These are phyloP conservation scores for Cladosporium velox DNA, from an alignment of 2,329 filamentous ascomycete species.

Conservation along the genomic window DNA sequence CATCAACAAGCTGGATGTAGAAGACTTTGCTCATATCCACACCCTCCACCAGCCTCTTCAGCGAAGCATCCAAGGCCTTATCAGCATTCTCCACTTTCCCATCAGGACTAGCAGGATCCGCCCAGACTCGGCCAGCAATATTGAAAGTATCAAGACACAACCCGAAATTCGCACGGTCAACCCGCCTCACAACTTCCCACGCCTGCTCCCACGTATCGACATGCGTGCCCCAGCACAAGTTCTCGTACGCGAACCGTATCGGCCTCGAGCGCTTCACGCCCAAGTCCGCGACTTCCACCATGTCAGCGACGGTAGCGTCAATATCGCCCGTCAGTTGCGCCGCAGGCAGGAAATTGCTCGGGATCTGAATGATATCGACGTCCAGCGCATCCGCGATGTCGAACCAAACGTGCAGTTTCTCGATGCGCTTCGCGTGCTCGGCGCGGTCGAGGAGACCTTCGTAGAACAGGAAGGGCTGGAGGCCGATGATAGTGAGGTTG, in stretches of 20 bases:
- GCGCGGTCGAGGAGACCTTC: conserved; percentile 68
- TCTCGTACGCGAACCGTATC: conserved; percentile 73
- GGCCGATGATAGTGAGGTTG: conserved; percentile 61
- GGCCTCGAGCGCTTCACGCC: conserved; percentile 49
- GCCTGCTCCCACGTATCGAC: conserved; percentile 70
- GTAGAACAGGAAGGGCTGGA: conserved; percentile 78
- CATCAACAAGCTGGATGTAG: conserved; percentile 76
- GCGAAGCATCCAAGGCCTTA: conserved; percentile 54
- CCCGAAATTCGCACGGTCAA: conserved; percentile 72
- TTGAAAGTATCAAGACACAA: conserved; percentile 79
- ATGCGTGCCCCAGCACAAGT: conserved; percentile 70
- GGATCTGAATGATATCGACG: conserved; percentile 74
- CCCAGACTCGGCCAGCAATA: conserved; percentile 70
- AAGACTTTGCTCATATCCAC: conserved; percentile 69
- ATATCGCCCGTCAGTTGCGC: conserved; percentile 55
- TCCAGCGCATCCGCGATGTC: conserved; percentile 61
- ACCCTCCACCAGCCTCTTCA: conserved; percentile 53
- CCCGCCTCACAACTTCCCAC: conserved; percentile 67
- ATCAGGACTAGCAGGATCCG: conserved; percentile 60
- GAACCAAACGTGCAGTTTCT: conserved; percentile 73
- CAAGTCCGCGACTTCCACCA: conserved; percentile 66
- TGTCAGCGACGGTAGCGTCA: conserved; percentile 61
- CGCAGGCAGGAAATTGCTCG: conserved; percentile 66
- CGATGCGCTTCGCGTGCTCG: conserved; percentile 58
- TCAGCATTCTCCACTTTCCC: conserved; percentile 60